Evolutionary conservation across 805 yeast genomes (phyloP).

Genomic region (Barnettozyma pratensis): DNA sequence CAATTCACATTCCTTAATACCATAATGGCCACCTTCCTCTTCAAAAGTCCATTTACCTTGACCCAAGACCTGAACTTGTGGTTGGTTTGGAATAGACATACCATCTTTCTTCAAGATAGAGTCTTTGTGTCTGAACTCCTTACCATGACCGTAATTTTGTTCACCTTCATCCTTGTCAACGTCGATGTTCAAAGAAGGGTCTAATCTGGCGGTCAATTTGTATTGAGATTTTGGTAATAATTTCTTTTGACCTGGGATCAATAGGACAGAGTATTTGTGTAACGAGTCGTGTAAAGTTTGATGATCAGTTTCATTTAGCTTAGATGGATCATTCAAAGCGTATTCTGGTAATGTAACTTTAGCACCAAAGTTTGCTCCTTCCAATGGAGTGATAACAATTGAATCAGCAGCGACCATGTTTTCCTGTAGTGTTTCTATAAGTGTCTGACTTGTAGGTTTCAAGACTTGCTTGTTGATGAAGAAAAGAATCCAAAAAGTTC

Average conservation of each 20-base stretch:
- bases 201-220: constrained; percentile 69
- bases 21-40: constrained; percentile 42
- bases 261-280: constrained; percentile 62
- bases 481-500: background rate
- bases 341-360: constrained; percentile 50
- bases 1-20: constrained; percentile 49
- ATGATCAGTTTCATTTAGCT: constrained; percentile 63
- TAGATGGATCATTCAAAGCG: constrained; percentile 70
- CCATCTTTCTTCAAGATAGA: constrained; percentile 80
- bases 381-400: constrained; percentile 14
- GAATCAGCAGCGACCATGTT: constrained; percentile 5
- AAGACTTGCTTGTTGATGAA: background rate
- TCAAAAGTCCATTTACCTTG: constrained; percentile 53
- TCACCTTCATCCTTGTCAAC: constrained; percentile 29
- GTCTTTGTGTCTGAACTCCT: constrained; percentile 59
- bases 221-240: constrained; percentile 74
- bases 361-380: constrained; percentile 61
- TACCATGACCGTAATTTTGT: constrained; percentile 80
- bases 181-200: constrained; percentile 42
- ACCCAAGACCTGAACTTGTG: constrained; percentile 88
- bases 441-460: too few species aligned
- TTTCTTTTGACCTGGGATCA: constrained; percentile 66
- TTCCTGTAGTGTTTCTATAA: background rate
- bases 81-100: constrained; percentile 70
- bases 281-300: constrained; percentile 56